Percentiles rank a stretch among this genome's conserved stretches.
Conservation (phyloP, 805 yeast species). For the Candida ficus region DNA sequence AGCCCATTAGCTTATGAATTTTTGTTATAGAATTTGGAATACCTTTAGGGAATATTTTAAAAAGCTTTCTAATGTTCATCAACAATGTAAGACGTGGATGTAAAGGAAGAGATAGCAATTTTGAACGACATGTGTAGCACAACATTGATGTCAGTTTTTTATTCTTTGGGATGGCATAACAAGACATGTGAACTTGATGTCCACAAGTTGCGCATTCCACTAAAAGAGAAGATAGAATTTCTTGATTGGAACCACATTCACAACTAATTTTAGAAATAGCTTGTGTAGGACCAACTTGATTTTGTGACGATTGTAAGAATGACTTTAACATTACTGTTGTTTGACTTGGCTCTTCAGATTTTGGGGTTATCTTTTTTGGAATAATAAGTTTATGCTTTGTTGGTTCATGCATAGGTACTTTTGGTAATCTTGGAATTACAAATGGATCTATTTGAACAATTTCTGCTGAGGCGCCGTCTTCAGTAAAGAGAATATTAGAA, state of each 20-base stretch:
- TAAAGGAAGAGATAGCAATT: conserved; percentile 13
- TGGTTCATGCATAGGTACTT: neutral
- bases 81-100: conserved; percentile 24
- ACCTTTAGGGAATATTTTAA: conserved; percentile 21
- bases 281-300: conserved; percentile 28
- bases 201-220: conserved; percentile 28
- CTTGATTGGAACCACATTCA: conserved; percentile 29
- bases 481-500: conserved; percentile 9
- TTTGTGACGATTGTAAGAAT: conserved; percentile 24
- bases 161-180: conserved; percentile 32
- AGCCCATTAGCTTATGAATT: conserved; percentile 16
- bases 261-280: conserved; percentile 8
- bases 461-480: neutral
- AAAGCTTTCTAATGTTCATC: conserved; percentile 33
- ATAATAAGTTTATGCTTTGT: neutral
- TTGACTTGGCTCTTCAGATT: conserved; percentile 24
- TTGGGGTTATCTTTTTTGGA: neutral
- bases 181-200: conserved; percentile 28
- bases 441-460: conserved; percentile 20
- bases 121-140: conserved; percentile 26
- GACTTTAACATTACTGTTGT: conserved; percentile 28
- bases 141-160: conserved; percentile 9
- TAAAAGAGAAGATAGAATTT: conserved; percentile 9
- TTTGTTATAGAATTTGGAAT: conserved; percentile 19
- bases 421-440: conserved; percentile 7